Base-by-base conservation (phyloP, 2,329 filamentous ascomycete species). In the Neurospora sp. region DNA sequence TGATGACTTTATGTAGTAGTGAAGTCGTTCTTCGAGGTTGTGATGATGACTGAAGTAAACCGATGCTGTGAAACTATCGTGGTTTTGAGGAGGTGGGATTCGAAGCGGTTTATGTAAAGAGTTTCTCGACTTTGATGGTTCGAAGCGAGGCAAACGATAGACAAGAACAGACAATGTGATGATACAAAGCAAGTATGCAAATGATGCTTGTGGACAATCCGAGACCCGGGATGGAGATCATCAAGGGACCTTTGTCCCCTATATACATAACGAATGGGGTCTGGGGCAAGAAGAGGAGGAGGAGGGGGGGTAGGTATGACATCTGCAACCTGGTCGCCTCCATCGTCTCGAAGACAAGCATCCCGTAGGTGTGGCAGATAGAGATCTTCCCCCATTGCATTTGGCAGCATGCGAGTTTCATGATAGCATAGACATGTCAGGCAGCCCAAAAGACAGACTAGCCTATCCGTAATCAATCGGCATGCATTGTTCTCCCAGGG, bases 321-420 rank as follows among this genome's bases (percentile, higher is more conserved):
- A 62, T 62, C 52, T 62, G 28, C 52, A 62, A 62, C 28, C 52
- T 36, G 28, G 52, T 62, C 23, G 28, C 15, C 52, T 62, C 52
- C 28, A 36, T 62, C 52, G 19, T 68, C 33, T 66, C 41, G 37
- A 66, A 46, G 23, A 52, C 38, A 37, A 15, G 67, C 36, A 67
- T 37, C 10, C 52, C 6, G 41, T 46, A 46, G 67, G 52, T 69
- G 57, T 52, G 28, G 19, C 67, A 68, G 70, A 70, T 69, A 68
- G 66, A 62, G 70, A 74, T 73, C 71, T 67, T 69, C 52, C 69
- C 17, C 69, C 67, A 66, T 71, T 69, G 69, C 68, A 69, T 66
- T 37, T 66, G 68, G 69, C 69, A 72, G 70, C 66, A 70, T 68
- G 52, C 52, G 52, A 62, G 66, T 67, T 66, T 68, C 37, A 40